Evolutionary conservation across 306 rosid genomes (phyloP), one percentile per base, ranked within the genome.

Genomic region (Cyclanthera cordifolia): DNA sequence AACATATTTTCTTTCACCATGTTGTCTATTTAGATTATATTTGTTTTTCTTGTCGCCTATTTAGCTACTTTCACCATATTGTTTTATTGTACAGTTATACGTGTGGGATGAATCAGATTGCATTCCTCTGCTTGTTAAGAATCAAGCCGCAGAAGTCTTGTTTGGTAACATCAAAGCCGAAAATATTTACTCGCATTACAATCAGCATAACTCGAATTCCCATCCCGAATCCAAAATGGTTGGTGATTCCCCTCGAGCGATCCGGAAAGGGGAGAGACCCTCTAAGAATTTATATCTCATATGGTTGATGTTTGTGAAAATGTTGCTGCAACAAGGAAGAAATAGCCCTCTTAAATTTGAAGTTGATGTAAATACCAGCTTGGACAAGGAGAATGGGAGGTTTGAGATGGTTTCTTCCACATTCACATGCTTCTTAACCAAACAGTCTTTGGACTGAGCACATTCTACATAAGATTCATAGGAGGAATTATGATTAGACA

Each of bases 151-250:
- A 37, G 95, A 87, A 64, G 78, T 87, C 66, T 81, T 91, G 85
- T 91, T 89, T 73, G 96, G 90, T 48, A 91, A 87, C 78, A 75
- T 89, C 72, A 85, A 74, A 78, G 97, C 96, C 25, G 90, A 84
- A 67, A 79, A 79, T 46, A 87, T 89, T 9, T 78, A 75, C 70
- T 81, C 71, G 0, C 63, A 84, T 75, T 82, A 81, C 45, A 82
- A 55, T 75, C 81, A 64, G 49, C 82, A 71, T 27, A 79, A 53
- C 53, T 73, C 56, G 19, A 57, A 61, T 15, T 63, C 25, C 50
- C 60, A 70, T 17, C 63, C 54, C 12, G 70, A 63, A 69, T 70
- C 69, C 15, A 58, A 61, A 25, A 57, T 41, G 28, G 12, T 43
- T 14, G 52, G 12, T 19, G 45, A 43, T 12, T 41, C 69, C 13